Conservation (phyloP, 2,329 filamentous ascomycete species). For the Paraphaeosphaeria sporulosa region DNA sequence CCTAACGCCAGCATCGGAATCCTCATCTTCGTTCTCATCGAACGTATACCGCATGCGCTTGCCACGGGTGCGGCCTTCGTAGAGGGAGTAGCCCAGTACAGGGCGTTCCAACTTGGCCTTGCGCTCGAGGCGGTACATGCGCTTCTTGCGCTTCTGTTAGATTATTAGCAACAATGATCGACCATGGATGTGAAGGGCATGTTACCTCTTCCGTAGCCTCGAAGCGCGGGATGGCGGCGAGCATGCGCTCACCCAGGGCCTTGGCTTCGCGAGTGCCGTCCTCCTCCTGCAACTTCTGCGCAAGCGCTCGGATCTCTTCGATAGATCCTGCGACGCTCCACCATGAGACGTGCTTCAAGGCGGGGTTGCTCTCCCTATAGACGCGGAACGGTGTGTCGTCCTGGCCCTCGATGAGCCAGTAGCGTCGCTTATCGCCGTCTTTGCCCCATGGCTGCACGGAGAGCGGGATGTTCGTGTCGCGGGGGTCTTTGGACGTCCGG, state of each 20-base stretch:
- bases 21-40: conserved; percentile 85
- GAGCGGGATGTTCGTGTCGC: conserved; percentile 81
- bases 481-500: conserved; percentile 84
- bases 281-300: conserved; percentile 75
- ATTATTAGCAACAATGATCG: conserved; percentile 21
- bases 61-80: conserved; percentile 93
- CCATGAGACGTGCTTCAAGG: conserved; percentile 80
- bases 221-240: conserved; percentile 82
- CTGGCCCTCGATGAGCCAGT: conserved; percentile 91
- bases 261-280: conserved; percentile 85
- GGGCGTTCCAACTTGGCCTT: conserved; percentile 88
- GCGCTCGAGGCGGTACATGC: conserved; percentile 86
- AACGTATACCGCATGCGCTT: conserved; percentile 98
- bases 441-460: conserved; percentile 91
- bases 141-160: conserved; percentile 84
- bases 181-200: neutral
- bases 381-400: conserved; percentile 94
- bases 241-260: conserved; percentile 78
- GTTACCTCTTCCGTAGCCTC: conserved; percentile 88
- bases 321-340: conserved; percentile 92
- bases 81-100: conserved; percentile 88
- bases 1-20: conserved; percentile 70
- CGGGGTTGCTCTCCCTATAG: conserved; percentile 91
- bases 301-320: conserved; percentile 79
- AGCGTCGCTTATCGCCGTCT: conserved; percentile 89